phyloP scores from a whole-genome alignment of 1,284 basidiomycete genomes.

The Cystobasidium sp. region DNA sequence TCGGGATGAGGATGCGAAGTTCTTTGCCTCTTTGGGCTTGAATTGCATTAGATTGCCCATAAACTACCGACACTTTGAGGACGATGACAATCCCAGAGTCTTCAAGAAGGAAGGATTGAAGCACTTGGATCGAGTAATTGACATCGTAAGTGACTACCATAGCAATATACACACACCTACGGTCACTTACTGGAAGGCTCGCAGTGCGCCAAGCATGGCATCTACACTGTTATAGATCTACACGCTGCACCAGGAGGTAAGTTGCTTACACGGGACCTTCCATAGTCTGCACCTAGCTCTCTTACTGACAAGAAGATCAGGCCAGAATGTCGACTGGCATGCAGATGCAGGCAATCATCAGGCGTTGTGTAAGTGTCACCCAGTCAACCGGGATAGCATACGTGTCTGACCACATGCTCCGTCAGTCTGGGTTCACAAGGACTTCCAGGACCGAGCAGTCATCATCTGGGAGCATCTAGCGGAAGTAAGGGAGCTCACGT shows the following conservation, averaged over 20 bases:
- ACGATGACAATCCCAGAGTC: conserved; percentile 68
- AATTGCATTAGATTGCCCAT: conserved; percentile 68
- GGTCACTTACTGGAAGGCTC: too few relatives aligned
- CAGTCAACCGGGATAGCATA: not conserved
- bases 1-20: conserved; percentile 68
- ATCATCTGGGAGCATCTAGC: conserved; percentile 27
- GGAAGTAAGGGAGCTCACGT: not conserved
- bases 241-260: conserved; percentile 56
- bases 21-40: conserved; percentile 70
- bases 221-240: conserved; percentile 58
- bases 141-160: conserved; percentile 53
- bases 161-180: too few relatives aligned
- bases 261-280: too few relatives aligned
- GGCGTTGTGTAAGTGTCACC: conserved; percentile 57
- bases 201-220: conserved; percentile 56
- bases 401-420: not conserved
- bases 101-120: conserved; percentile 64
- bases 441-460: conserved; percentile 69
- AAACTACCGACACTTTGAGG: conserved; percentile 71
- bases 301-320: conserved; percentile 30
- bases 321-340: conserved; percentile 58
- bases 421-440: conserved; percentile 69
- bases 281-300: too few relatives aligned
- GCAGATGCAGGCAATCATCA: conserved; percentile 64
- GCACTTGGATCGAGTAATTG: conserved; percentile 67